Evolutionary conservation across 495 filamentous ascomycete genomes (phyloP), one percentile per base, ranked within the genome.

Genomic region (Aspergillus sclerotioniger): DNA sequence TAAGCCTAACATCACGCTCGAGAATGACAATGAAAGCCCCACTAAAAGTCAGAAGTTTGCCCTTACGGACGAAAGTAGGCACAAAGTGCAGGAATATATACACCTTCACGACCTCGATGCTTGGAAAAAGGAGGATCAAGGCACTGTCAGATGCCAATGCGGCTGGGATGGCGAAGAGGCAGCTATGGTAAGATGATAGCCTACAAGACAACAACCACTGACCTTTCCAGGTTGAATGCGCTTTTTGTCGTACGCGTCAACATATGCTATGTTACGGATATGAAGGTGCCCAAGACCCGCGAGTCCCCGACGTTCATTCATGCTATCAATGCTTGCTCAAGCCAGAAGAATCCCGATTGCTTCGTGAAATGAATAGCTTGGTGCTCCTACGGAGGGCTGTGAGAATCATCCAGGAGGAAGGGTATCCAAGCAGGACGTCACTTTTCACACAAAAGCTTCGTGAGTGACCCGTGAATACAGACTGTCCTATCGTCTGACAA

Each of bases 181-280:
- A 45, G 60, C 54, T 8, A 79, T 81, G 79, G 79, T 81, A 61
- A 53, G 68, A 15, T 51, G 16, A 9, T 7, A 20, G 32, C 3
- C 9, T 13, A 17, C 56, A 25, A 16, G 0, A 8, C 35, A 8
- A 19, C 35, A 25, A 32, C 48, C 10, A 58, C 60, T 62, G 50
- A 65, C 13, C 19, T 37, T 25, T 6, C 28, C 19, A 82, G 79
- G 61, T 80, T 21, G 56, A 71, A 56, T 83, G 80, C 55, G 54
- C 49, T 39, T 80, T 72, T 57, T 83, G 80, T 58, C 55, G 70
- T 33, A 77, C 67, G 16, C 76, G 66, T 61, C 80, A 83, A 56
- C 80, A 83, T 60, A 41, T 67, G 43, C 62, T 74, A 15, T 83
- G 80, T 64, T 83, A 82, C 57, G 80, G 80, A 13, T 80, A 57